Conservation (phyloP, 768 basidiomycete species). For the Mycena vitilis region DNA sequence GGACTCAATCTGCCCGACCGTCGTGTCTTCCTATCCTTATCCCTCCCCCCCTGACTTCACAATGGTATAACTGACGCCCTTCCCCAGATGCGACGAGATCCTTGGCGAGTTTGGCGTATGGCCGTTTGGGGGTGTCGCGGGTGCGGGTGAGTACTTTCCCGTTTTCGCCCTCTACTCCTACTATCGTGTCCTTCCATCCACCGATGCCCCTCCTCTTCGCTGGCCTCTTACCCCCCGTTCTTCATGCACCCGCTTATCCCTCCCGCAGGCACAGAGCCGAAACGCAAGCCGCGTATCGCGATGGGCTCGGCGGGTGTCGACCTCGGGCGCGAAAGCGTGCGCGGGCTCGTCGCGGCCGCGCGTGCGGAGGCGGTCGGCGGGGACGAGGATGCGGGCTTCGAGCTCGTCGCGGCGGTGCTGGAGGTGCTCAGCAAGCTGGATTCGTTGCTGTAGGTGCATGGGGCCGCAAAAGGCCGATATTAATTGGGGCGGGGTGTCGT, state of each 20-base stretch:
- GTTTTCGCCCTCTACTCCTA: background rate
- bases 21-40: background rate
- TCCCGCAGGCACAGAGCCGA: slow-evolving; percentile 21
- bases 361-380: slow-evolving; percentile 73
- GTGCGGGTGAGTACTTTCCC: slow-evolving; percentile 32
- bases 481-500: background rate
- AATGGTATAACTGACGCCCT: background rate
- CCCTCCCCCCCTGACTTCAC: background rate
- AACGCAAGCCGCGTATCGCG: slow-evolving; percentile 57
- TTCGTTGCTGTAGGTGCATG: slow-evolving; percentile 68
- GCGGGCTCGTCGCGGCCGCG: slow-evolving; percentile 81
- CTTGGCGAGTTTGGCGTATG: slow-evolving; percentile 90
- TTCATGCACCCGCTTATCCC: background rate
- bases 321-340: slow-evolving; percentile 70
- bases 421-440: slow-evolving; percentile 95
- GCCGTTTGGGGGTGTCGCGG: slow-evolving; percentile 75
- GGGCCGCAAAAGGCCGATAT: background rate
- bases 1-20: too few relatives aligned
- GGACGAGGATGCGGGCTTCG: slow-evolving; percentile 88
- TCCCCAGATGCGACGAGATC: slow-evolving; percentile 81
- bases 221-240: background rate
- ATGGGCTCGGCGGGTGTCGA: slow-evolving; percentile 63
- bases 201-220: background rate
- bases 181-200: background rate
- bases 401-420: slow-evolving; percentile 91